These are phyloP conservation scores for Euphorbia pulcherrima DNA, from an alignment of 345 rosid genomes.

Conservation along the genomic window DNA sequence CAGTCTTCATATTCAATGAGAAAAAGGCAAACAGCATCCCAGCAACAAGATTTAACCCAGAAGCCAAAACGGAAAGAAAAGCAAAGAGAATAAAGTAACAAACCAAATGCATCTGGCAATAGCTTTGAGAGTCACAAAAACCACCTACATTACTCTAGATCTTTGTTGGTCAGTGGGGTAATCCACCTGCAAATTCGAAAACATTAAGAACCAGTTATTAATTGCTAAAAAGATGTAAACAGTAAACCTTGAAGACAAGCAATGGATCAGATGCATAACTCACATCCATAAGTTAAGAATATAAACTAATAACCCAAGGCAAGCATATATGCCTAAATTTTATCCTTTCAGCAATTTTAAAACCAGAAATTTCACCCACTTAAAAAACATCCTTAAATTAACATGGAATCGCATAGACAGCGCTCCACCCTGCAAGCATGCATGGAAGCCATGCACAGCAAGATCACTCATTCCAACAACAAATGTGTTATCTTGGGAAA, in stretches of 20 bases:
- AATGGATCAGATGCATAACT: conserved; percentile 37
- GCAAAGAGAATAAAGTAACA: neutral
- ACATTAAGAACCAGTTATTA: neutral
- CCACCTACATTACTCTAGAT: neutral
- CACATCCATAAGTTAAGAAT: conserved; percentile 24
- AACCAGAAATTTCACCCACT: neutral
- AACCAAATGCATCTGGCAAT: neutral
- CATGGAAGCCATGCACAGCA: conserved; percentile 5
- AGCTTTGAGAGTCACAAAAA: neutral
- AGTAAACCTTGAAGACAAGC: conserved; percentile 35
- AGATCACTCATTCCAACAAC: conserved; percentile 9
- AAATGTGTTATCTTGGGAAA: conserved; percentile 33
- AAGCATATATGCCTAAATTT: neutral
- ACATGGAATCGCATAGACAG: conserved; percentile 11
- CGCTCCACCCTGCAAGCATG: conserved; percentile 12
- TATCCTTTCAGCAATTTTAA: neutral
- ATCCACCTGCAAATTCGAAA: neutral
- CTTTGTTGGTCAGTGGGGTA: neutral
- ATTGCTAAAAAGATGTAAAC: conserved; percentile 5
- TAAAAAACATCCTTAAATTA: neutral
- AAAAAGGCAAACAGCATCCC: neutral
- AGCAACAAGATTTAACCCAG: neutral
- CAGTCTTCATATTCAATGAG: neutral
- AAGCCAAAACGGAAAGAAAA: neutral
- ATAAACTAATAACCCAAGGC: neutral